phyloP scores from a whole-genome alignment of 345 rosid species.

The Eucalyptus curtisii region DNA sequence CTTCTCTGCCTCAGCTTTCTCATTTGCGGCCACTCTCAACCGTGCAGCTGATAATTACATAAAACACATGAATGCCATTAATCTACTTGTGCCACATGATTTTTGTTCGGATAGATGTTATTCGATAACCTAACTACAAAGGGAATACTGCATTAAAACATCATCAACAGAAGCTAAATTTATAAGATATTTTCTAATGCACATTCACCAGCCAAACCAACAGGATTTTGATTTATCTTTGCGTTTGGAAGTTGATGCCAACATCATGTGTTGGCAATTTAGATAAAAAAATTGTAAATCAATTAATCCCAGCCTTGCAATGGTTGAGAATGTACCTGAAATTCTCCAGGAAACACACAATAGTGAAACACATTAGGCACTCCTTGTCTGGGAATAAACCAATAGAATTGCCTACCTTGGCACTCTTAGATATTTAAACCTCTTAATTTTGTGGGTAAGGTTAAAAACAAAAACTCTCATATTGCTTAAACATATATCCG shows the following conservation, averaged over 20 bases:
- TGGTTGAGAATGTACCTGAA: background rate
- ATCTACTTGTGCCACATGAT: background rate
- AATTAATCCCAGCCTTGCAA: background rate
- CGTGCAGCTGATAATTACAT: constrained; percentile 23
- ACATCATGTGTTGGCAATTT: background rate
- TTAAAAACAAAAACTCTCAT: background rate
- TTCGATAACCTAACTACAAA: background rate
- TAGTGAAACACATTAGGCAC: background rate
- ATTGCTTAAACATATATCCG: background rate
- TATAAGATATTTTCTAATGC: background rate
- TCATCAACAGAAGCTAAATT: background rate
- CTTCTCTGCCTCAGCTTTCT: constrained; percentile 64
- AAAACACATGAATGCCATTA: background rate
- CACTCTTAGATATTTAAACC: background rate
- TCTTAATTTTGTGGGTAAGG: background rate
- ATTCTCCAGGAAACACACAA: background rate
- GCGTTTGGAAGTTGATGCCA: background rate
- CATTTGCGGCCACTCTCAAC: constrained; percentile 51
- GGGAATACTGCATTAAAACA: background rate
- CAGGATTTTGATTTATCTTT: background rate
- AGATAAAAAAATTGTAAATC: background rate
- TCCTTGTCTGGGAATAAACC: background rate
- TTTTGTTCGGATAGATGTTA: background rate
- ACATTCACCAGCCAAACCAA: background rate
- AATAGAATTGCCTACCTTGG: background rate